Evolutionary conservation across 2,329 filamentous ascomycete genomes (phyloP), one percentile per base, ranked within the genome.

Genomic region (Colletotrichum horii): DNA sequence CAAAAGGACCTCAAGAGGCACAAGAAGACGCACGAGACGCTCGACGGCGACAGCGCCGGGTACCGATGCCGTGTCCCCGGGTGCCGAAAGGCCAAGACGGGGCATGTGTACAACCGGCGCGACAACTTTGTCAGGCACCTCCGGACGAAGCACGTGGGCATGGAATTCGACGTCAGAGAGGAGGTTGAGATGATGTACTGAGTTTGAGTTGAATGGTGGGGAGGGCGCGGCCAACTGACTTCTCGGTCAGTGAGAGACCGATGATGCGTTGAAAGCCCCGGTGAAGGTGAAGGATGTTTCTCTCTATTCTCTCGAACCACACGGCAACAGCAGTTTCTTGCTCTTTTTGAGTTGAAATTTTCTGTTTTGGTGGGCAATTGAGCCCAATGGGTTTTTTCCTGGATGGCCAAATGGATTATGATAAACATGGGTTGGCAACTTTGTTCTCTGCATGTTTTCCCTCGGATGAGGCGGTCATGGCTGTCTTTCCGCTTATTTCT

Each of bases 51-150:
- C 71, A 78, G 74, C 66, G 76, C 72, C n/a, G 78, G 79, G n/a
- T 80, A 79, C 75, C 76, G 74, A 26, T 81, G 80, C 74, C 78
- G 74, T 26, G 76, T 80, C 36, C 38, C 71, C n/a, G 78, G 79
- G n/a, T 81, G 80, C 76, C 76, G 76, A 24, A 81, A 81, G 72
- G 77, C 79, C 61, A 73, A 74, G 71, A 79, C 70, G 38, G 77
- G 77, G 8, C 79, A 81, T 69, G 76, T 80, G 30, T 81, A 80
- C 66, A 81, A 80, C 69, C 79, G 80, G 16, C 77, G 77, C 26
- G 80, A 81, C 75, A 81, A 81, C 78, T 81, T 81, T 61, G 66
- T 78, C 32, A 70, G 80, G 14, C 80, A 81, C 68, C 74, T 81
- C 28, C 74, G 78, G 62, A 80, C 77, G 43, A 77, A 78, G 64